Evolutionary conservation across 495 filamentous ascomycete genomes (phyloP).

Genomic region (Neurospora hispaniola): DNA sequence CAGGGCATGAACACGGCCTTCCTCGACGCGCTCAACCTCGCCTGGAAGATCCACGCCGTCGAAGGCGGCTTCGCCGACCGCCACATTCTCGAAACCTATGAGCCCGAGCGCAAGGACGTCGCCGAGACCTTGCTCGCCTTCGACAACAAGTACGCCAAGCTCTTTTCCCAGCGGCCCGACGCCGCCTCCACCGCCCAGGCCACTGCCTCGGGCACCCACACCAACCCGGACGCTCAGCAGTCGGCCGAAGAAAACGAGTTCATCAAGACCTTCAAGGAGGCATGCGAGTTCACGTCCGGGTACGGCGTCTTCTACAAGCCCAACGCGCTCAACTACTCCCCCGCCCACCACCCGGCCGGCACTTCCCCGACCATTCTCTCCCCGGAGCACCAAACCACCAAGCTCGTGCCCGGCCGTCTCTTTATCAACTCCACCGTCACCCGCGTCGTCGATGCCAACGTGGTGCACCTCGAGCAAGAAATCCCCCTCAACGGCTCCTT

Average conservation of each 20-base stretch:
- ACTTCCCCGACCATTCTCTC: slow-evolving; percentile 21
- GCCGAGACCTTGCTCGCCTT: slow-evolving; percentile 64
- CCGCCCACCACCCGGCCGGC: slow-evolving; percentile 63
- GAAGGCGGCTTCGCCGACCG: slow-evolving; percentile 50
- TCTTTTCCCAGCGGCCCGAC: slow-evolving; percentile 51
- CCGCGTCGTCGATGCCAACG: slow-evolving; percentile 73
- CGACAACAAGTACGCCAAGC: slow-evolving; percentile 59
- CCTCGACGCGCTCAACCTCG: slow-evolving; percentile 71
- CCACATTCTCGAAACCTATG: slow-evolving; percentile 58
- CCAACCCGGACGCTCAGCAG: slow-evolving; percentile 14
- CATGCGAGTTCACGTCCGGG: slow-evolving; percentile 61
- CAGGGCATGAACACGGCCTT: slow-evolving; percentile 83
- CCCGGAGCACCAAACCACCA: slow-evolving; percentile 48
- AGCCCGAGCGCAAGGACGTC: slow-evolving; percentile 56
- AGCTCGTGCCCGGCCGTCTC: slow-evolving; percentile 56
- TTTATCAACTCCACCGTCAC: slow-evolving; percentile 70
- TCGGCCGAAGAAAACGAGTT: slow-evolving; percentile 54
- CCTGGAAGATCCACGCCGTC: slow-evolving; percentile 72
- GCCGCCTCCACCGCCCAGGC: slow-evolving; percentile 40
- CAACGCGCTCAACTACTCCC: slow-evolving; percentile 52
- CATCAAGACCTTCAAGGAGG: slow-evolving; percentile 57
- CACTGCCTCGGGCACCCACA: slow-evolving; percentile 17
- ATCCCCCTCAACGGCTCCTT: slow-evolving; percentile 80
- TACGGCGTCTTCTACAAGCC: slow-evolving; percentile 58
- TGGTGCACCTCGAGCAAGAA: slow-evolving; percentile 80